phyloP scores from a whole-genome alignment of 2,329 filamentous ascomycete genomes.

The Trichoderma breve region DNA sequence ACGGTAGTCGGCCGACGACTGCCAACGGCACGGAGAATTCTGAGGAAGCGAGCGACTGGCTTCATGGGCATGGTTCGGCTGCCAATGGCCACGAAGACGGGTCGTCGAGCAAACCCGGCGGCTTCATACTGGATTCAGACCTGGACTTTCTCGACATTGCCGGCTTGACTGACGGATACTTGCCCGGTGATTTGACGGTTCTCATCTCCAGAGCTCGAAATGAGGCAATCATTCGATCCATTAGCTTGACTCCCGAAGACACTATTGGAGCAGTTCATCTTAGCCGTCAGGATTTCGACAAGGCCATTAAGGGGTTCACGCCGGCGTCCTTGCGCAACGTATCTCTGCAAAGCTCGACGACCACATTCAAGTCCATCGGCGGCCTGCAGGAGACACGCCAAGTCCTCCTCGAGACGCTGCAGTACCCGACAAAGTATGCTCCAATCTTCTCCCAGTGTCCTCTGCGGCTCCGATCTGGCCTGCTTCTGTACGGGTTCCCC shows the following conservation, averaged over 20 bases:
- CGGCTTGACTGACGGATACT: constrained; percentile 93
- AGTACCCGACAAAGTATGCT: constrained; percentile 97
- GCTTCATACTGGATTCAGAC: constrained; percentile 70
- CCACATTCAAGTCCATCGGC: constrained; percentile 88
- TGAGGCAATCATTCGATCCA: constrained; percentile 84
- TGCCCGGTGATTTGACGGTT: constrained; percentile 89
- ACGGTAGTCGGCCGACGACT: constrained; percentile 56
- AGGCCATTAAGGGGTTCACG: constrained; percentile 86
- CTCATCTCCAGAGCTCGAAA: constrained; percentile 85
- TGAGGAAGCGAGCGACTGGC: constrained; percentile 65
- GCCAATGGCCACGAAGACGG: constrained; percentile 47
- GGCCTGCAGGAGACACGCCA: constrained; percentile 83
- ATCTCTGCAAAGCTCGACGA: constrained; percentile 87
- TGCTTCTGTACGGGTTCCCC: constrained; percentile 91
- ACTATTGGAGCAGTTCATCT: constrained; percentile 59
- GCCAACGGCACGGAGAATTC: constrained; percentile 51
- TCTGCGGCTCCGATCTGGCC: constrained; percentile 85
- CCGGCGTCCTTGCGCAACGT: constrained; percentile 94
- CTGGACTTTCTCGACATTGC: constrained; percentile 92
- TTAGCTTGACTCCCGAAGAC: constrained; percentile 51
- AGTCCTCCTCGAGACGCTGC: constrained; percentile 88
- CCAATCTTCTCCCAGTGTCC: constrained; percentile 97
- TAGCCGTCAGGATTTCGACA: constrained; percentile 72
- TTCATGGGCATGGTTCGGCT: constrained; percentile 65
- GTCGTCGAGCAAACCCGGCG: constrained; percentile 44